phyloP scores from a whole-genome alignment of 768 basidiomycete genomes.

The Lactifluus pinguis region DNA sequence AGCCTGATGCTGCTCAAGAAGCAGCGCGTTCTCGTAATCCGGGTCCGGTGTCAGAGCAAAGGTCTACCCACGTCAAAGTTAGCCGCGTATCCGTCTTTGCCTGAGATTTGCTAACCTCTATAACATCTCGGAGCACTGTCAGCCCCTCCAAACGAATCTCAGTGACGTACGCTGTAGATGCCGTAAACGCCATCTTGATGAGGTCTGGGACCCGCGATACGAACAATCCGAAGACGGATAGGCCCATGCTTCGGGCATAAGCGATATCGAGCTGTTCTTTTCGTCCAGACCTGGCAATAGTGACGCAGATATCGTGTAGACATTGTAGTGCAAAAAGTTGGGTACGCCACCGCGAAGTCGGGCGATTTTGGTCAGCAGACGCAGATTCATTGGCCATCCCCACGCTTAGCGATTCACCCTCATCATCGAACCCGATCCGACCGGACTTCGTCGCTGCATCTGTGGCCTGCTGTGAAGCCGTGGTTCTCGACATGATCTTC shows the following conservation, averaged over 20 bases:
- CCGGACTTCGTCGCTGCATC: conserved; percentile 48
- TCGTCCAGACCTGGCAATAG: conserved; percentile 62
- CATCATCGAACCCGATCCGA: conserved; percentile 65
- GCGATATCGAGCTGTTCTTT: conserved; percentile 78
- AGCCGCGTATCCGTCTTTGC: neutral
- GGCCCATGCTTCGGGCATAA: conserved; percentile 52
- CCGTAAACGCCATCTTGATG: conserved; percentile 97
- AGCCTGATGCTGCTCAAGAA: conserved; percentile 96
- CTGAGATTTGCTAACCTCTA: conserved; percentile 52
- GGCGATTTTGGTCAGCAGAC: conserved; percentile 31
- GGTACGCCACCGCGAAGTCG: conserved; percentile 88
- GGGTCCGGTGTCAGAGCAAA: conserved; percentile 86
- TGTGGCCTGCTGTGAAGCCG: conserved; percentile 67
- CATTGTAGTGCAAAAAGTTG: conserved; percentile 93
- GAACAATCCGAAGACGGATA: conserved; percentile 54
- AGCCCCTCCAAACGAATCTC: conserved; percentile 91
- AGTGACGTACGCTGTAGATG: conserved; percentile 91
- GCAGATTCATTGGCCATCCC: conserved; percentile 38
- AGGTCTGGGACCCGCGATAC: conserved; percentile 84
- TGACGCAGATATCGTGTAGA: conserved; percentile 77
- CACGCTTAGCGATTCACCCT: conserved; percentile 82
- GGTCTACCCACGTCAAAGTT: conserved; percentile 40
- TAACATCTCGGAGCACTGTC: conserved; percentile 82
- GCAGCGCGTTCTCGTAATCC: conserved; percentile 79
- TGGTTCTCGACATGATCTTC: conserved; percentile 91